Conservation (phyloP, 1,284 basidiomycete species). For the Fomitopsis schrenkii region DNA sequence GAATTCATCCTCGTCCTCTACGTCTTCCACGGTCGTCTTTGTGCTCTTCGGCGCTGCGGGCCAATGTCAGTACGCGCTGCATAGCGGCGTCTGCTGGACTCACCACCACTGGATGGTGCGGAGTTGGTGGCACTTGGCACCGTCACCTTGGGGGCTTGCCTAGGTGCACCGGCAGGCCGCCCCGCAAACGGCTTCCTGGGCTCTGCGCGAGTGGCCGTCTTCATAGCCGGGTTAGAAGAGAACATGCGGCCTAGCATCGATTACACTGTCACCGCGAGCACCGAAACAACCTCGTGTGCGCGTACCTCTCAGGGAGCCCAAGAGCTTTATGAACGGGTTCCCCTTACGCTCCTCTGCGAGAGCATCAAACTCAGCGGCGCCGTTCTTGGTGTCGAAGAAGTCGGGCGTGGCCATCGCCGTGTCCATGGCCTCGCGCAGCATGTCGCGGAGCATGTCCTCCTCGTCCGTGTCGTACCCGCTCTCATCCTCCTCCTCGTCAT, state of each 20-base stretch:
- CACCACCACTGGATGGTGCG: constrained; percentile 1
- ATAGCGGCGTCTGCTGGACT: background rate
- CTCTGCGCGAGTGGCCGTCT: constrained; percentile 31
- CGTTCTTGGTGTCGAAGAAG: constrained; percentile 42
- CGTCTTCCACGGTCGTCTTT: constrained; percentile 60
- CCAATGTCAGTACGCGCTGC: background rate
- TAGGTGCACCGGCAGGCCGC: constrained; percentile 9
- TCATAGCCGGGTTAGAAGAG: constrained; percentile 55
- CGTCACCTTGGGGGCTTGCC: constrained; percentile 2
- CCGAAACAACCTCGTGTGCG: too few relatives aligned
- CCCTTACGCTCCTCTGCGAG: constrained; percentile 50
- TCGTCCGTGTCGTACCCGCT: constrained; percentile 62
- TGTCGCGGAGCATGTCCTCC: constrained; percentile 58
- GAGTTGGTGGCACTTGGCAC: constrained; percentile 6
- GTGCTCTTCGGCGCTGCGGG: constrained; percentile 27
- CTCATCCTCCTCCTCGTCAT: constrained; percentile 38
- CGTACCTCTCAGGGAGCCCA: constrained; percentile 66
- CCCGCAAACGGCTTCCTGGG: constrained; percentile 22
- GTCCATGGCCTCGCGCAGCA: constrained; percentile 70
- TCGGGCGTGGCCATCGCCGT: constrained; percentile 51
- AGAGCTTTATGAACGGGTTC: constrained; percentile 71
- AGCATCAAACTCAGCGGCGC: constrained; percentile 37
- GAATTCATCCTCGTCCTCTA: constrained; percentile 50
- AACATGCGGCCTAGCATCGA: constrained; percentile 60
- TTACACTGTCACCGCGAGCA: too few relatives aligned